Conservation (phyloP, 768 basidiomycete genomes). For the Lactarius vividus region DNA sequence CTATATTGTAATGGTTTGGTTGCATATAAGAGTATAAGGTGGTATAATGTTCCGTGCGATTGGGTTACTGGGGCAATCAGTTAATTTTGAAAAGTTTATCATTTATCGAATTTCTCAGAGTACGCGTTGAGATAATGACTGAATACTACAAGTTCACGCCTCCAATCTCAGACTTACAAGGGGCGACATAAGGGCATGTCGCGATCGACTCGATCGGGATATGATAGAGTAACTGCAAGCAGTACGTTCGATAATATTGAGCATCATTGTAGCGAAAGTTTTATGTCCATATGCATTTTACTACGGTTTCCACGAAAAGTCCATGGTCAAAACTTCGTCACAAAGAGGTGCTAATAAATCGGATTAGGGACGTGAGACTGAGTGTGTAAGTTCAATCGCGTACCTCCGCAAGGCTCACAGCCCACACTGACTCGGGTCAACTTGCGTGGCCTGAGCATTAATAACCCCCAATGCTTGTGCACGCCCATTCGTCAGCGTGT, state of each 20-base stretch:
- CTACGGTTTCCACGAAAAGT: neutral
- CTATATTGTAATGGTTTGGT: too few relatives aligned
- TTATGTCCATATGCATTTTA: neutral
- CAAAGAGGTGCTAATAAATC: neutral
- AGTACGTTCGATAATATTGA: neutral
- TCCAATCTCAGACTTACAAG: too few relatives aligned
- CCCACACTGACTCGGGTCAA: conserved; percentile 50
- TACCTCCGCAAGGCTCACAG: conserved; percentile 34
- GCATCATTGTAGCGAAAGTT: neutral
- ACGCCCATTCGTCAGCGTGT: conserved; percentile 39
- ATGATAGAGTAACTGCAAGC: neutral
- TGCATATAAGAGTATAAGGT: too few relatives aligned
- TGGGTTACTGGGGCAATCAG: too few relatives aligned
- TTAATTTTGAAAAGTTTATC: too few relatives aligned
- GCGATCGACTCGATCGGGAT: neutral
- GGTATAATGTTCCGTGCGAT: too few relatives aligned
- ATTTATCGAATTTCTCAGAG: too few relatives aligned
- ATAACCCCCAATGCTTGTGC: conserved; percentile 50
- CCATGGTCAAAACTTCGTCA: neutral
- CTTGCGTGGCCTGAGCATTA: conserved; percentile 42
- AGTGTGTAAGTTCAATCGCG: neutral
- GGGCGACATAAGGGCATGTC: neutral
- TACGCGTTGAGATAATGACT: too few relatives aligned
- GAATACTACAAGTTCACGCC: too few relatives aligned
- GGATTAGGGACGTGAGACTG: neutral